These are phyloP conservation scores for Mucor velutinosus DNA, from an alignment of 371 early-diverging fungal species.

Conservation along the genomic window DNA sequence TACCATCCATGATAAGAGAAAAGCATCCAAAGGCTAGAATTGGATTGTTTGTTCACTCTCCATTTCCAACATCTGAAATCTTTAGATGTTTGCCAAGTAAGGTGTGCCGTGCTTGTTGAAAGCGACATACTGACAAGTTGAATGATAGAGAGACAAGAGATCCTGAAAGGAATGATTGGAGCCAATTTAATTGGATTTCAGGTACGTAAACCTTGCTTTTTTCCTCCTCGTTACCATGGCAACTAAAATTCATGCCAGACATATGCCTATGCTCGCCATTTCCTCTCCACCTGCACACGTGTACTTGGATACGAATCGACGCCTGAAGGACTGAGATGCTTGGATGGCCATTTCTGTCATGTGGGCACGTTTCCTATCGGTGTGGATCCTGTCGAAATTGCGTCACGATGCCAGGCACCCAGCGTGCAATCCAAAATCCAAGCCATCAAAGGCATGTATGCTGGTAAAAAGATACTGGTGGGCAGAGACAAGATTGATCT, in stretches of 20 bases:
- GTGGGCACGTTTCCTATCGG: constrained; percentile 97
- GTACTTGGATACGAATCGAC: constrained; percentile 89
- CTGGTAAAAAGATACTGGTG: constrained; percentile 94
- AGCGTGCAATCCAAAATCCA: constrained; percentile 72
- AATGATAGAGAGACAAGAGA: constrained; percentile 76
- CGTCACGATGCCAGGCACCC: constrained; percentile 34
- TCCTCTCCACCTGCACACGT: constrained; percentile 90
- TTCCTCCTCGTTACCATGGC: not conserved
- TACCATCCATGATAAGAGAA: constrained; percentile 85
- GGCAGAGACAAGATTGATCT: constrained; percentile 98
- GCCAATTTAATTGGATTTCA: constrained; percentile 94
- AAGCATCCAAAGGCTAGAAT: constrained; percentile 81
- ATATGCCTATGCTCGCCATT: constrained; percentile 95
- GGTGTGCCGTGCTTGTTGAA: constrained; percentile 9
- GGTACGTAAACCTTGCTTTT: constrained; percentile 35
- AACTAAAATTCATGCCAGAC: constrained; percentile 52
- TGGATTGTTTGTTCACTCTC: constrained; percentile 97
- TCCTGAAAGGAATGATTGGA: constrained; percentile 90
- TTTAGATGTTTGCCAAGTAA: constrained; percentile 91
- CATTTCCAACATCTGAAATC: constrained; percentile 94
- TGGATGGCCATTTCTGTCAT: constrained; percentile 70
- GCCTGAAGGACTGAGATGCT: constrained; percentile 77
- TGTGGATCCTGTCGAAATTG: constrained; percentile 76
- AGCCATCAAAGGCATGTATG: constrained; percentile 82
- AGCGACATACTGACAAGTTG: too few species aligned